A percentile compares a stretch with the other conserved stretches of the same genome.
Conservation (phyloP, 352 stramenopile species). For the Pythium chondricola region DNA sequence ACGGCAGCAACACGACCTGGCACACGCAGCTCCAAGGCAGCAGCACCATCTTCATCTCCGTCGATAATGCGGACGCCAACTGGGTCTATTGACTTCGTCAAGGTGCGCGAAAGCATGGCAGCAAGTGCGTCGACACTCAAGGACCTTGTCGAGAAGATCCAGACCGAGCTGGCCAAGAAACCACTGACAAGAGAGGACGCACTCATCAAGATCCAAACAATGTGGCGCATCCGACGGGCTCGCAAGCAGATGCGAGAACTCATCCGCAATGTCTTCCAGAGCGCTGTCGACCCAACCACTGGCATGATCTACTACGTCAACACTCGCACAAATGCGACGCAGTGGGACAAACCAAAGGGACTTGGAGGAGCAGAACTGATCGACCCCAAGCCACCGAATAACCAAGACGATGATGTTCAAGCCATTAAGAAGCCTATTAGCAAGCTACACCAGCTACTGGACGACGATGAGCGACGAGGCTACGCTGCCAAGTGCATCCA, state of each 20-base stretch:
- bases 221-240: conserved; percentile 63
- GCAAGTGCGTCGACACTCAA: conserved; percentile 37
- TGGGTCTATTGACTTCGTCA: conserved; percentile 35
- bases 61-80: conserved; percentile 8
- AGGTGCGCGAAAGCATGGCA: conserved; percentile 27
- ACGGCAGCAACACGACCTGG: background rate
- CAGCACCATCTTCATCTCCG: background rate
- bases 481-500: conserved; percentile 40
- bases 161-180: conserved; percentile 38
- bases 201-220: conserved; percentile 59
- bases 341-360: conserved; percentile 56
- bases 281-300: conserved; percentile 49
- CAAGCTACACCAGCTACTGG: background rate
- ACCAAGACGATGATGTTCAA: conserved; percentile 3
- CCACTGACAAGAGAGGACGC: conserved; percentile 49
- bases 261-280: conserved; percentile 50
- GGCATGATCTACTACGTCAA: conserved; percentile 81
- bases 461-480: background rate
- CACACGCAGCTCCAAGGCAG: background rate
- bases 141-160: conserved; percentile 35
- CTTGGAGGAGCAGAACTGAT: conserved; percentile 18
- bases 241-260: conserved; percentile 62
- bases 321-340: conserved; percentile 50
- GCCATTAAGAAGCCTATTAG: conserved; percentile 7
- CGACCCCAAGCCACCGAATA: background rate